These are phyloP conservation scores for Penicillium sclerotigenum DNA, from an alignment of 2,329 filamentous ascomycete genomes.

Conservation along the genomic window DNA sequence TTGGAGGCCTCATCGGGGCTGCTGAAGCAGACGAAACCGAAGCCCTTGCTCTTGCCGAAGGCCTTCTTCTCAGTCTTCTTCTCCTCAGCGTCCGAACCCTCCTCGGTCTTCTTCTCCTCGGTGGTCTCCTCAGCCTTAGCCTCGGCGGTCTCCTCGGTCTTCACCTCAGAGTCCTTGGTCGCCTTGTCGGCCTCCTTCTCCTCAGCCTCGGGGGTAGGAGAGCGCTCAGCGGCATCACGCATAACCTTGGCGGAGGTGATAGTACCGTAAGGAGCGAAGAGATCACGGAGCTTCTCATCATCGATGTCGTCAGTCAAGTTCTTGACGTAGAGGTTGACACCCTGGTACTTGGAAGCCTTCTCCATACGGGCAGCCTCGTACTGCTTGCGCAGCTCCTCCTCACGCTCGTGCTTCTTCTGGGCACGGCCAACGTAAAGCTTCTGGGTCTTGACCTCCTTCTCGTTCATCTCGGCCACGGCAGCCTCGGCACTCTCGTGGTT, in stretches of 20 bases:
- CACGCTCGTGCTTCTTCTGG: constrained; percentile 99
- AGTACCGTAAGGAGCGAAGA: constrained; percentile 86
- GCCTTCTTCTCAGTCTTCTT: constrained; percentile 61
- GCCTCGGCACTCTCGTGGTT: constrained; percentile 81
- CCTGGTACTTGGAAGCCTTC: constrained; percentile 99
- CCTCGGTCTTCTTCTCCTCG: constrained; percentile 53
- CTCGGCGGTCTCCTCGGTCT: constrained; percentile 47
- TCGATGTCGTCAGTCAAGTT: constrained; percentile 96
- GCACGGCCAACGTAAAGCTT: constrained; percentile 97
- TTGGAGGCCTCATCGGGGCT: constrained; percentile 99
- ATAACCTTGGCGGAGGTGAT: constrained; percentile 99
- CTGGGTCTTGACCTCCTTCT: constrained; percentile 87
- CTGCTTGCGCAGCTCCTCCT: constrained; percentile 98
- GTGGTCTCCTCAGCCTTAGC: constrained; percentile 43
- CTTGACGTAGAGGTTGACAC: constrained; percentile 99
- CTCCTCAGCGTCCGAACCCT: constrained; percentile 55
- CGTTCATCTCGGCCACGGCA: constrained; percentile 89
- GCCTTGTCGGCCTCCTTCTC: constrained; percentile 52
- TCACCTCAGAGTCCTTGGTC: constrained; percentile 42
- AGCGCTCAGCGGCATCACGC: constrained; percentile 66
- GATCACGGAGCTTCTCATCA: constrained; percentile 92
- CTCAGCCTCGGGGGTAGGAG: constrained; percentile 48
- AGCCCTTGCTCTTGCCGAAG: constrained; percentile 98
- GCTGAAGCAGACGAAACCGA: constrained; percentile 99
- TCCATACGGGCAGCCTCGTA: constrained; percentile 96